Base-by-base conservation (phyloP, 2,329 filamentous ascomycete genomes). In the Ophiostoma himal-ulmi region DNA sequence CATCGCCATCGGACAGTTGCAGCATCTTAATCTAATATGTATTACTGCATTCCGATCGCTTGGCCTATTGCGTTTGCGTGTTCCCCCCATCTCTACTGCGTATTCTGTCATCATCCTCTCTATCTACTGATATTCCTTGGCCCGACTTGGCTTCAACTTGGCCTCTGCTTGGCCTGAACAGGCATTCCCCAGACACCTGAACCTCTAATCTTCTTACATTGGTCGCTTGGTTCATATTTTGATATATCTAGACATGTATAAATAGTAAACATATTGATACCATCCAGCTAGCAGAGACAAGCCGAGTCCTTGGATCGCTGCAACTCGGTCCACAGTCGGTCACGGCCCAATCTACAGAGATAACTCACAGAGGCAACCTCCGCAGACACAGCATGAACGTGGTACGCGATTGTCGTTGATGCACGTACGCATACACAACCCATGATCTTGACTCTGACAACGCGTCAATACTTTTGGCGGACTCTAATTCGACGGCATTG, bases 111-210 rank as follows among this genome's bases (percentile, higher is more conserved):
- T n/a, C 44, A 48, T 20, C 44, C 14, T 48, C 48, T 57, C 44
- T 4, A 13, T 44, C 39, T 48, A 17, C 20, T 48, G 44, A 20
- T 48, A 8, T 11, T 22, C 52, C 52, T 57, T 57, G 52, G n/a
- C 57, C 57, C 26, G 7, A 34, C 57, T 30, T 62, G 26, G 57
- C 26, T 34, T 34, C 57, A 34, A 34, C 57, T 62, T 48, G 44
- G 14, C 17, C 44, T 2, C 44, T 48, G 57, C 57, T 62, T 62
- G 57, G 57, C 57, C 26, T 1, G 5, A 2, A 13, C 57, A 62
- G 57, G 57, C 57, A 62, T 62, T 62, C 57, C 57, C 57, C 57
- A 34, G 57, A 62, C 26, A 34, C 20, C 44, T 17, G 30, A 30
- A 30, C 30, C 4, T 30, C 30, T 30, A 30, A 30, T 30, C 30